Conservation (phyloP, 1,284 basidiomycete species). For the Rhodotorula mucilaginosa region DNA sequence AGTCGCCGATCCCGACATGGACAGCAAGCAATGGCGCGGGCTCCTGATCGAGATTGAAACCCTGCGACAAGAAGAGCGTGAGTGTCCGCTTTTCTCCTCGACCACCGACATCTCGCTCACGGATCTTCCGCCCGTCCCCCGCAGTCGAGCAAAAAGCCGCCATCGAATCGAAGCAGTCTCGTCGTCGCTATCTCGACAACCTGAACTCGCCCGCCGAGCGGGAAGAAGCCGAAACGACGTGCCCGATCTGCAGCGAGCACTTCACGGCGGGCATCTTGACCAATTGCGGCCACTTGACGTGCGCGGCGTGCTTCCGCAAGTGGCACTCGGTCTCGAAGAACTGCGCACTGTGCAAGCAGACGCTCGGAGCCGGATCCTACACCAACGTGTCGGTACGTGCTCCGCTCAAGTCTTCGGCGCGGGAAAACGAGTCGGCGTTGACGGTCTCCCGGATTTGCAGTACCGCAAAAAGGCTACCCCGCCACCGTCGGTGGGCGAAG, state of each 20-base stretch:
- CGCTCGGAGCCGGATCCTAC: slow-evolving; percentile 11
- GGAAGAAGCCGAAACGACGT: slow-evolving; percentile 25
- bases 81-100: neutral
- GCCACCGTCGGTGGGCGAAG: neutral
- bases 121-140: neutral
- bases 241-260: slow-evolving; percentile 35
- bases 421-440: neutral
- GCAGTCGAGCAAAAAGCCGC: slow-evolving; percentile 14
- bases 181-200: slow-evolving; percentile 39
- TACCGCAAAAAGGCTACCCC: slow-evolving; percentile 10
- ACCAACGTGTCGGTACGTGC: slow-evolving; percentile 22
- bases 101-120: neutral
- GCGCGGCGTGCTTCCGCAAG: slow-evolving; percentile 12
- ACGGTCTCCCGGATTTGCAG: neutral
- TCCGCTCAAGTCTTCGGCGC: neutral
- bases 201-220: slow-evolving; percentile 20
- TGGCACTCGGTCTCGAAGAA: slow-evolving; percentile 5
- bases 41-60: slow-evolving; percentile 24
- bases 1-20: slow-evolving; percentile 31
- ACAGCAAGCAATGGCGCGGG: slow-evolving; percentile 20
- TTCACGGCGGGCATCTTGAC: slow-evolving; percentile 24
- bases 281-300: slow-evolving; percentile 25
- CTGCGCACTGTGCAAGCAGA: slow-evolving; percentile 33
- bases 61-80: slow-evolving; percentile 20
- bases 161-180: slow-evolving; percentile 17